These are phyloP conservation scores for Stagonosporopsis cucurbitacearum DNA, from an alignment of 2,329 filamentous ascomycete species.

Conservation along the genomic window DNA sequence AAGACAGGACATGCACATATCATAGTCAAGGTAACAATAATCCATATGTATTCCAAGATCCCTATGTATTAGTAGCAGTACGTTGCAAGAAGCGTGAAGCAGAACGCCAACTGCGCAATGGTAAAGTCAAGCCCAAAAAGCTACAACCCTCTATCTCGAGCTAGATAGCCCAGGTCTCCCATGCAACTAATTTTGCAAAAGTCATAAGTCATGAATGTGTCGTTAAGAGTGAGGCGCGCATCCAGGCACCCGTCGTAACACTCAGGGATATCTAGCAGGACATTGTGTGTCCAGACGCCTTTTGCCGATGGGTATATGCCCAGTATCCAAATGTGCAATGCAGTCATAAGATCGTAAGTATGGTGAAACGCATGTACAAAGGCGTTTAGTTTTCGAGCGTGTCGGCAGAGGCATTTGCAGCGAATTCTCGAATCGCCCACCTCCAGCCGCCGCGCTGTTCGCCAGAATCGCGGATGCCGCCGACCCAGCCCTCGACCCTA, in stretches of 20 bases:
- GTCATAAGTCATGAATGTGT: constrained; percentile 45
- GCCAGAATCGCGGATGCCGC: constrained; percentile 57
- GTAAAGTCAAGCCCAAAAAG: constrained; percentile 14
- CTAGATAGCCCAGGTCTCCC: constrained; percentile 16
- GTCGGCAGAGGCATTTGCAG: constrained; percentile 37
- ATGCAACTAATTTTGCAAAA: constrained; percentile 3
- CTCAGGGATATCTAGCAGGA: constrained; percentile 43
- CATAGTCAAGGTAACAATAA: not conserved
- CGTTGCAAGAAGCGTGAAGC: constrained; percentile 14
- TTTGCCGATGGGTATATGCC: constrained; percentile 37
- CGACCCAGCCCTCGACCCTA: constrained; percentile 87
- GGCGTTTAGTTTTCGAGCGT: constrained; percentile 24
- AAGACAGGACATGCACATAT: not conserved
- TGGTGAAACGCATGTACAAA: constrained; percentile 24
- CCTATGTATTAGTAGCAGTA: constrained; percentile 20
- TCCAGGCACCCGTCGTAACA: constrained; percentile 43
- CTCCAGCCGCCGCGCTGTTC: constrained; percentile 66
- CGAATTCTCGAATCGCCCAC: constrained; percentile 70
- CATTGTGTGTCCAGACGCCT: constrained; percentile 31
- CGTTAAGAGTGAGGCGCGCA: constrained; percentile 45
- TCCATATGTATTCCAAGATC: not conserved
- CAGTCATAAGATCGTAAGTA: constrained; percentile 43
- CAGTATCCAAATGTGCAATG: constrained; percentile 34
- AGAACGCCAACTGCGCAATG: constrained; percentile 16
- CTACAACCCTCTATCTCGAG: constrained; percentile 13